A percentile compares a stretch with the other conserved stretches of the same genome.
Conservation (phyloP, 2,329 filamentous ascomycete genomes). For the Colletotrichum noveboracense region DNA sequence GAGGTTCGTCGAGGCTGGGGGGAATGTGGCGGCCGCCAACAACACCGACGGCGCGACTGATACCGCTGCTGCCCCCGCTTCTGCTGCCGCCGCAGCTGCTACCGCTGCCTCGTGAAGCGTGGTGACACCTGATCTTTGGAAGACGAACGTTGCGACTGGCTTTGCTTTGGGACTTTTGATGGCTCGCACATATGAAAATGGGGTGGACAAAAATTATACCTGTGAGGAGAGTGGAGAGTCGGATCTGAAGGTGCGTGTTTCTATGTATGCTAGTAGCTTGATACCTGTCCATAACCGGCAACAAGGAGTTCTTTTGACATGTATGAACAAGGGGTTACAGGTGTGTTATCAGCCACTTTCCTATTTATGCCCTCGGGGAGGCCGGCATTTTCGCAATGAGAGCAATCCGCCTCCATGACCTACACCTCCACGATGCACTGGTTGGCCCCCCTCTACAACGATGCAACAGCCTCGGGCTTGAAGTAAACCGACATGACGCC, state of each 20-base stretch:
- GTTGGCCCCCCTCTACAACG: background rate
- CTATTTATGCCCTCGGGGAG: background rate
- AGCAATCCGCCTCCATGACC: background rate
- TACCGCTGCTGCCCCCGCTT: background rate
- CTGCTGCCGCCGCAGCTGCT: background rate
- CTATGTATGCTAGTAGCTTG: conserved; percentile 15
- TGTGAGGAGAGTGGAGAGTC: background rate
- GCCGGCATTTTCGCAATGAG: background rate
- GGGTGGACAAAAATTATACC: background rate
- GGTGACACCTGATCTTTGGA: background rate
- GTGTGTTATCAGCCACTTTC: background rate
- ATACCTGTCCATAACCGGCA: conserved; percentile 18
- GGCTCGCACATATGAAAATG: background rate
- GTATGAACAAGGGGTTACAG: background rate
- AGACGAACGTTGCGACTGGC: background rate
- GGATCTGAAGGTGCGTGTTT: background rate
- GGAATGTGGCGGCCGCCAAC: background rate
- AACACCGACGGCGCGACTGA: background rate
- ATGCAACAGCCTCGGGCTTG: conserved; percentile 34
- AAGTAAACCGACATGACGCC: conserved; percentile 48
- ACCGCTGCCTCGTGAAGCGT: conserved; percentile 2
- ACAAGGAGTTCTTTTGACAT: background rate
- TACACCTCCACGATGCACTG: too few species aligned
- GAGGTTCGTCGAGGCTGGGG: conserved; percentile 28
- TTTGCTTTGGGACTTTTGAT: background rate